Base-by-base conservation (phyloP, 108 stramenopile genomes). In the Skeletonema tropicum region DNA sequence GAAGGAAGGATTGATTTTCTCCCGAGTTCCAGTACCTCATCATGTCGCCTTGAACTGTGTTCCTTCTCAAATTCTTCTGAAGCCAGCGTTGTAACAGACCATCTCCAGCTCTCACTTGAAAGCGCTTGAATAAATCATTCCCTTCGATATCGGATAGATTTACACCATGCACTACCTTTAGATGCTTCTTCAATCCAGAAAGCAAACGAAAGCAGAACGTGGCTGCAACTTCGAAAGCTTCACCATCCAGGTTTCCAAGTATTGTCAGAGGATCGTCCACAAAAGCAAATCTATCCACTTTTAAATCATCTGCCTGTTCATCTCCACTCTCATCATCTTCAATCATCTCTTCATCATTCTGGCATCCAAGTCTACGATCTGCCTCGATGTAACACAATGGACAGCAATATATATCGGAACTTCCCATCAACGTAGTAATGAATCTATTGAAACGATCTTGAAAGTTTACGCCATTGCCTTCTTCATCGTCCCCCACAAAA, bases 41-140 rank as follows among this genome's bases (percentile, higher is more conserved):
- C 91, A 94, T 92, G 41, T 76, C 88, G 3, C 90, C 90, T 57
- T 90, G 89, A 33, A 76, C 79, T 23, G 71, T 75, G n/a, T 55
- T 52, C 25, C 60, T 66, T 5, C 75, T 55, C 25, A 70, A 33
- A 58, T 78, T 76, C 21, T 60, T 69, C 21, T 82, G 61, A 7
- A 94, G 52, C 61, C 61, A 94, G 5, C 87, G 71, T 70, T 94
- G 94, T n/a, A 94, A 60, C 12, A 94, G 76, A 12, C 91, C 91
- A 66, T 92, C 91, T 26, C 75, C 59, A 3, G 36, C 23, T 7
- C 83, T 58, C 21, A 87, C 77, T 74, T 87, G 84, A 57, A 87
- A 89, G 11, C 87, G 61, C 55, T 89, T 74, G 66, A 86, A 92
- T 32, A 94, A 71, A 70, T 89, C 90, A 72, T 92, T 92, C 7